Percentiles rank a stretch among this genome's conserved stretches.
Conservation (phyloP, 371 early-diverging fungal genomes). For the Mortierella sp. region DNA sequence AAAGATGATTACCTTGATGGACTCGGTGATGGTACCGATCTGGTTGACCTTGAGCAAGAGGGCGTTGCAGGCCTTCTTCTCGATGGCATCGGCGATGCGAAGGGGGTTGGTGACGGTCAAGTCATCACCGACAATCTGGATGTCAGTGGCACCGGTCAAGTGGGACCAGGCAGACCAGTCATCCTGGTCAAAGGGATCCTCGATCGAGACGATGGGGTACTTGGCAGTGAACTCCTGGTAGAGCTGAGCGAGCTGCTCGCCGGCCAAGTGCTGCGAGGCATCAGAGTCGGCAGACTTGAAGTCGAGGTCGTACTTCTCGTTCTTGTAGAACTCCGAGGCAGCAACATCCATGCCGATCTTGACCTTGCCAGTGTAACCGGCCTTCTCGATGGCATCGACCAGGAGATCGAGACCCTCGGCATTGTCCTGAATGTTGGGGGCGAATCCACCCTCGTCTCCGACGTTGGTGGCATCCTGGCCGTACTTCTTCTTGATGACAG, state of each 20-base stretch:
- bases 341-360: slow-evolving; percentile 99
- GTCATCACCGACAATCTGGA: slow-evolving; percentile 99
- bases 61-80: slow-evolving; percentile 96
- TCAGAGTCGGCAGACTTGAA: slow-evolving; percentile 96
- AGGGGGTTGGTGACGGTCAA: slow-evolving; percentile 98
- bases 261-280: slow-evolving; percentile 77
- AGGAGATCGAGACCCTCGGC: slow-evolving; percentile 97
- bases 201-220: slow-evolving; percentile 97
- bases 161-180: slow-evolving; percentile 96
- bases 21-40: slow-evolving; percentile 98
- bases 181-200: slow-evolving; percentile 99
- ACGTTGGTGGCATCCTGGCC: slow-evolving; percentile 98
- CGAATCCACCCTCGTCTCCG: slow-evolving; percentile 99
- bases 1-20: slow-evolving; percentile 75
- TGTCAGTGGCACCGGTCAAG: slow-evolving; percentile 75
- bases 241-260: slow-evolving; percentile 85
- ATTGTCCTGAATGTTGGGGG: slow-evolving; percentile 98
- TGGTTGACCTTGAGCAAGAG: slow-evolving; percentile 99
- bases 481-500: slow-evolving; percentile 97
- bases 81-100: slow-evolving; percentile 91
- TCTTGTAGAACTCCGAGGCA: slow-evolving; percentile 97
- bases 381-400: slow-evolving; percentile 88
- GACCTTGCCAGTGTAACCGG: slow-evolving; percentile 95
- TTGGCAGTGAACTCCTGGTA: slow-evolving; percentile 89
- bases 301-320: slow-evolving; percentile 97